A percentile compares a stretch with the other conserved stretches of the same genome.
These are phyloP conservation scores for Hirschfeldia incana DNA, from an alignment of 345 rosid species.

Conservation along the genomic window DNA sequence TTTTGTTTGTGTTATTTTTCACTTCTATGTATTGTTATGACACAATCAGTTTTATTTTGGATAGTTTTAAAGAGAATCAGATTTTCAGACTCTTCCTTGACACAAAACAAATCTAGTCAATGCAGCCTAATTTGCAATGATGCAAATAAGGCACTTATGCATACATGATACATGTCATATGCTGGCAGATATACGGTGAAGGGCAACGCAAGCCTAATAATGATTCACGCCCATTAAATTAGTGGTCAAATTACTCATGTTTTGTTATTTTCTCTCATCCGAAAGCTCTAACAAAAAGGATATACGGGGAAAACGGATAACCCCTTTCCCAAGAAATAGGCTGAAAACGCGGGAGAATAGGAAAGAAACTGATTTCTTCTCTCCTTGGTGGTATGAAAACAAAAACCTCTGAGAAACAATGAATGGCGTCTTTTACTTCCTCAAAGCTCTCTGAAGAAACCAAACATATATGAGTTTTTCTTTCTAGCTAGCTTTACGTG, in stretches of 20 bases:
- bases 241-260: not conserved
- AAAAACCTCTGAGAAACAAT: not conserved
- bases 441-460: not conserved
- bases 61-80: no score
- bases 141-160: no score
- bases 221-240: no score
- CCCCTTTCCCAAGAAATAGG: not conserved
- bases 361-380: not conserved
- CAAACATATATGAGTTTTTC: not conserved
- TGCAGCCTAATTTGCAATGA: no score
- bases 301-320: not conserved
- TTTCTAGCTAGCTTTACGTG: not conserved
- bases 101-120: no score
- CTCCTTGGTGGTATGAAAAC: not conserved
- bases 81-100: no score
- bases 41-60: no score
- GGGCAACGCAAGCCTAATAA: no score
- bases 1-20: no score
- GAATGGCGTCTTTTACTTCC: not conserved
- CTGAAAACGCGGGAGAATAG: not conserved
- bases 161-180: no score
- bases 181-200: no score
- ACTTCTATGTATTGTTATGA: no score
- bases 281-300: not conserved
- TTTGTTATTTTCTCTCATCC: not conserved